phyloP scores from a whole-genome alignment of 1,284 basidiomycete species.

The Austropuccinia psidii region DNA sequence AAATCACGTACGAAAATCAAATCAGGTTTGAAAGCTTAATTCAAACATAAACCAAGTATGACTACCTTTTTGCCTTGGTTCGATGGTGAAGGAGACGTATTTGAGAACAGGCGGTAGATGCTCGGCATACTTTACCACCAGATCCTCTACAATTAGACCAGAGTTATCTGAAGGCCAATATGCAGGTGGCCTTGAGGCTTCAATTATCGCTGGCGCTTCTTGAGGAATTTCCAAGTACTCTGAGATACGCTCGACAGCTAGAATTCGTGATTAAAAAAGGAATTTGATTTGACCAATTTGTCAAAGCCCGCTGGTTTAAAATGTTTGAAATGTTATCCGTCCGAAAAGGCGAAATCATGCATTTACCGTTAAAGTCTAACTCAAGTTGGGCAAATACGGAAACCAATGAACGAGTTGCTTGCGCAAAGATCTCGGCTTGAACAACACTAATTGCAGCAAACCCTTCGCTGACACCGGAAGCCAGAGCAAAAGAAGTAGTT shows the following conservation, averaged over 20 bases:
- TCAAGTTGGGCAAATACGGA: constrained; percentile 54
- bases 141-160: constrained; percentile 39
- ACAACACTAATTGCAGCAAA: constrained; percentile 46
- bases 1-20: not conserved
- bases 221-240: constrained; percentile 43
- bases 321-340: not conserved
- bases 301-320: not conserved
- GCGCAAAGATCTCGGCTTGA: constrained; percentile 62
- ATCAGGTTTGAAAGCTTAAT: not conserved
- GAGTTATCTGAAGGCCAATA: constrained; percentile 36
- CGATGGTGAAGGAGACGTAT: constrained; percentile 42
- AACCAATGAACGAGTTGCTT: constrained; percentile 60
- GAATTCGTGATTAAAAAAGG: not conserved
- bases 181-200: constrained; percentile 17
- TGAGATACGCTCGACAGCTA: constrained; percentile 42
- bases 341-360: not conserved
- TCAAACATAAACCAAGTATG: not conserved
- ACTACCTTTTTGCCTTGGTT: constrained; percentile 41
- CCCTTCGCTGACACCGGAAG: constrained; percentile 27
- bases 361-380: constrained; percentile 51
- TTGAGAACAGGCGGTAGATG: constrained; percentile 43
- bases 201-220: constrained; percentile 38
- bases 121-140: constrained; percentile 41
- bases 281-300: not conserved
- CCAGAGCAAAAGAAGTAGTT: constrained; percentile 28